Evolutionary conservation across 306 rosid genomes (phyloP), one percentile per base, ranked within the genome.

Genomic region (Vigna mungo): DNA sequence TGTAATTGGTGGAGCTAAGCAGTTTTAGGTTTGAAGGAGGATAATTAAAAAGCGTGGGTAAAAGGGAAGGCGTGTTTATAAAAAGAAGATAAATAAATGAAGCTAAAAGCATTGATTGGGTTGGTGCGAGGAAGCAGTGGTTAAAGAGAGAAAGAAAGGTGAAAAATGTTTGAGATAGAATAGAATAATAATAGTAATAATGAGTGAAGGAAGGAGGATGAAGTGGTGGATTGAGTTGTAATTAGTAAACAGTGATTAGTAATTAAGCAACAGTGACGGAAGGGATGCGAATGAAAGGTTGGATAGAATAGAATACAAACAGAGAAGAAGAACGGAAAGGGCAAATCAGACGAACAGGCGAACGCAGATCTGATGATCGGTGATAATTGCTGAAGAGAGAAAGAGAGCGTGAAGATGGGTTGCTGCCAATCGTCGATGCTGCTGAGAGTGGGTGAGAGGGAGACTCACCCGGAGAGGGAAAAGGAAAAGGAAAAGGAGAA

Each of bases 371-470:
- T 68, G 7, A 68, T 68, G 72, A 67, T 67, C 72, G 32, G 73
- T 67, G 67, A 55, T 66, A 66, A 41, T 66, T 41, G 53, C 0
- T 43, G 53, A 20, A 43, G 15, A 55, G 16, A 72, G 74, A 52
- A 54, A 72, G 32, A 53, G 54, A 76, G 20, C 15, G 14, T 10
- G 69, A 48, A 72, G 72, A 91, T 91, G 97, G 95, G 97, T 80
- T 87, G 95, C 71, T 92, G 95, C 84, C 78, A 49, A 59, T 92
- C 95, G 14, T 85, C 81, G 72, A 78, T 80, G 60, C 18, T 70
- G 52, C 39, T 59, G 39, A 46, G 83, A 58, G 66, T 36, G 2
- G 52, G 77, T 53, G 88, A 74, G 72, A 56, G 77, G 34, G 87
- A 79, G 44, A 74, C 89, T 15, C 85, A 86, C 72, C 90, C 85